Base-by-base conservation (phyloP, 139 green algal genomes). In the Micractinium conductrix region DNA sequence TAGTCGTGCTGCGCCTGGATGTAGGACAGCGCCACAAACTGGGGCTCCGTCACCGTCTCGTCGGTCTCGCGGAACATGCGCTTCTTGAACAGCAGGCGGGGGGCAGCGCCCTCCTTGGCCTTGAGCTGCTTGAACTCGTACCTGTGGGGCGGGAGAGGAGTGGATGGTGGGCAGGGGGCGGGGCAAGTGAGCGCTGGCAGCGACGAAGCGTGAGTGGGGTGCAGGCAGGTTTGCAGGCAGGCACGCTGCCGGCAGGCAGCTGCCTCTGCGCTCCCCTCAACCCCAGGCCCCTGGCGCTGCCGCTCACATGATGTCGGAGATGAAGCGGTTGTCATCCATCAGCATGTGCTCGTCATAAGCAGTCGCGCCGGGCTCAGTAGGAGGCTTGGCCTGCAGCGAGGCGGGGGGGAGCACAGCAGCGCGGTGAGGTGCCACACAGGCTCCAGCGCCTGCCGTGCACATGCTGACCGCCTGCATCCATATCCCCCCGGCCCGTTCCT, bases 41-140 rank as follows among this genome's bases (percentile, higher is more conserved):
- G 91, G 10, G 96, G 93, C 89, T 99, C 97, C 12, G 91, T 96
- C 68, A 99, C 95, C 19, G 91, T 91, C 91, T 99, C 97, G 87
- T 99, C 97, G 0, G 96, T 97, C 86, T 99, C 97, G 28, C 95
- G 81, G 88, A 93, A 93, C 93, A 99, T 98, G 84, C 94, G 93
- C 92, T 99, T 99, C 92, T 98, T 98, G 93, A 99, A 99, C 69
- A 99, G 88, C 65, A 99, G 86, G 42, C 90, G 89, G 79, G 40
- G 19, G 35, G 72, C 26, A 21, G 33, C 17, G 30, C 79, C 78
- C 38, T 89, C 89, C 84, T 86, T 87, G 53, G 71, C 44, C 89
- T 93, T 94, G 79, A 74, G 79, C 30, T 88, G 76, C 80, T 95
- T 94, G 84, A 98, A 91, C 63, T 98, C 94, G 26, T 88, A 93